Base-by-base conservation (phyloP, 805 yeast genomes). In the Soucietia sequanensis region DNA sequence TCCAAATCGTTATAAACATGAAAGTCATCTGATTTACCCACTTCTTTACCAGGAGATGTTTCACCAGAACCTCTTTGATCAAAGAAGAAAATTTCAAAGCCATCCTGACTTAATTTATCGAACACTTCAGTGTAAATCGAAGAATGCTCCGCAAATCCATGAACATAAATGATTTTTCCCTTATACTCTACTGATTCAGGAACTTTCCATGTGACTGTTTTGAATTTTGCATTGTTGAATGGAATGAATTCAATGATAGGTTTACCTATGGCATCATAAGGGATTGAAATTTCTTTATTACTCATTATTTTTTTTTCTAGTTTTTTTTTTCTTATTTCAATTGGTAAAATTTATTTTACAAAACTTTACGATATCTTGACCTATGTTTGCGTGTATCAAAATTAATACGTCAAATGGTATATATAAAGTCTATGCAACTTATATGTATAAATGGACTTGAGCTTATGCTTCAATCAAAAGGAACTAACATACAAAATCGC, bases 61-160 rank as follows among this genome's bases (percentile, higher is more conserved):
- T 63, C 70, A 2, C 90, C 90, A 6, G 87, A 76, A 1, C 93
- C 95, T 51, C 90, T 66, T 56, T 84, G 91, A 54, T 80, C 88
- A 55, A 76, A 85, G 50, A 75, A 75, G 52, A 80, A 82, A 0
- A 75, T 65, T 47, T 84, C 89, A 52, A 72, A 81, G 0, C 91
- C 90, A 14, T 44, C 39, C 15, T 50, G 48, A 2, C 74, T 60
- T 36, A 83, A 52, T 4, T 64, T 60, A 46, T 84, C 89, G 51
- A 75, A 72, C 19, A 75, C 48, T 33, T 75, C 72, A 23, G 65
- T 56, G 48, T 80, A 81, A 1, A 76, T 35, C 13, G 54, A 48
- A 8, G 76, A 65, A 37, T 68, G 70, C 46, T 84, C 95, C 12
- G 78, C 73, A 56, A 82, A 84, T 0, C 95, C 95, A 56, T 84